Conservation (phyloP, 2,329 filamentous ascomycete species). For the Fusarium transvaalense region DNA sequence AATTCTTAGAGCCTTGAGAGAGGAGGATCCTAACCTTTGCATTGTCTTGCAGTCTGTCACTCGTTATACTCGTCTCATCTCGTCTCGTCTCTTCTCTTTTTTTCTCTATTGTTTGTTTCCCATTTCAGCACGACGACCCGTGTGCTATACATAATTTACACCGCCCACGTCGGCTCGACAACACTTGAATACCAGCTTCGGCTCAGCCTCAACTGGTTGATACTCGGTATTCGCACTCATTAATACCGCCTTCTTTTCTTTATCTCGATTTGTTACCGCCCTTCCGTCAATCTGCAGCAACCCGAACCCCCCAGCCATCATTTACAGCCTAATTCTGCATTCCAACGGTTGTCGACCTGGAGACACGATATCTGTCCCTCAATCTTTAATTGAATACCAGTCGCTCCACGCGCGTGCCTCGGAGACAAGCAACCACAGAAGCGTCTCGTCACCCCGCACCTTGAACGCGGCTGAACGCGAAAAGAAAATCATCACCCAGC, state of each 20-base stretch:
- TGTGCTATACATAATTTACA: constrained; percentile 37
- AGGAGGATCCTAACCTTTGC: constrained; percentile 46
- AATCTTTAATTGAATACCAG: constrained; percentile 25
- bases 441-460: constrained; percentile 24
- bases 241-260: constrained; percentile 36
- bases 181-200: constrained; percentile 28
- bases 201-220: constrained; percentile 13
- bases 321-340: constrained; percentile 37
- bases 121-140: not conserved
- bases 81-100: constrained; percentile 14
- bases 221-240: constrained; percentile 41
- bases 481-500: constrained; percentile 8
- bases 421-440: constrained; percentile 18
- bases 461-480: constrained; percentile 9
- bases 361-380: constrained; percentile 37
- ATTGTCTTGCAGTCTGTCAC: constrained; percentile 38
- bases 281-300: constrained; percentile 19
- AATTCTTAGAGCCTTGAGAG: constrained; percentile 43
- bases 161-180: constrained; percentile 37
- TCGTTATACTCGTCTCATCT: constrained; percentile 36
- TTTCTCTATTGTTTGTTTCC: constrained; percentile 35
- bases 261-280: constrained; percentile 22
- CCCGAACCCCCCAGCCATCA: constrained; percentile 22
- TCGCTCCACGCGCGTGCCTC: constrained; percentile 12
- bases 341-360: constrained; percentile 43